Evolutionary conservation across 208 protist genomes (phyloP).

Genomic region (Acanthamoeba sp.): DNA sequence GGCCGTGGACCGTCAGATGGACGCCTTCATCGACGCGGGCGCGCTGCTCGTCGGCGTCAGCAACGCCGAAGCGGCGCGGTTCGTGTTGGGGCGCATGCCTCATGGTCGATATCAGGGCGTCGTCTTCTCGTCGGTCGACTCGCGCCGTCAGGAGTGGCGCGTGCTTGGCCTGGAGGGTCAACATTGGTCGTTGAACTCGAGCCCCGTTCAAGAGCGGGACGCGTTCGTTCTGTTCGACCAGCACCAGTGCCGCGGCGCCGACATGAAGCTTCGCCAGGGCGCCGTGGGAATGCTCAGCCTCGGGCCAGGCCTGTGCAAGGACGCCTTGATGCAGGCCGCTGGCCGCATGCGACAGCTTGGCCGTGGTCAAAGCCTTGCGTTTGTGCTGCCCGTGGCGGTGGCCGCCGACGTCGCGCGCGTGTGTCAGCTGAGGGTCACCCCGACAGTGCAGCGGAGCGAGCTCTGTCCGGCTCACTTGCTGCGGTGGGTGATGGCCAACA

Average conservation of each 20-base stretch:
- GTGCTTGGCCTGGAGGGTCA: background rate
- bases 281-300: conserved; percentile 73
- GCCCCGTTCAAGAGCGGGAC: conserved; percentile 24
- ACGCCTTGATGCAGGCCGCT: conserved; percentile 78
- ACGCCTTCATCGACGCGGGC: conserved; percentile 78
- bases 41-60: conserved; percentile 69
- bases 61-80: conserved; percentile 43
- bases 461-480: background rate
- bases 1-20: background rate
- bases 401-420: background rate
- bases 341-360: conserved; percentile 74
- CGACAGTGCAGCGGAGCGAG: background rate
- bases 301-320: conserved; percentile 70
- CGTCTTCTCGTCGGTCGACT: background rate
- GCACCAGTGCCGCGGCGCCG: conserved; percentile 76
- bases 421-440: background rate
- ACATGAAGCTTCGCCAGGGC: conserved; percentile 59
- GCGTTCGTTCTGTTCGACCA: conserved; percentile 78
- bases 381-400: background rate
- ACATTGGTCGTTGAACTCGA: background rate
- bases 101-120: background rate
- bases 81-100: background rate
- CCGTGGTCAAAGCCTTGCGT: conserved; percentile 31
- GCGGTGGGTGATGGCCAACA: background rate
- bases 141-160: background rate